Evolutionary conservation across 768 basidiomycete genomes (phyloP).

Genomic region (Coprinellus micaceus): DNA sequence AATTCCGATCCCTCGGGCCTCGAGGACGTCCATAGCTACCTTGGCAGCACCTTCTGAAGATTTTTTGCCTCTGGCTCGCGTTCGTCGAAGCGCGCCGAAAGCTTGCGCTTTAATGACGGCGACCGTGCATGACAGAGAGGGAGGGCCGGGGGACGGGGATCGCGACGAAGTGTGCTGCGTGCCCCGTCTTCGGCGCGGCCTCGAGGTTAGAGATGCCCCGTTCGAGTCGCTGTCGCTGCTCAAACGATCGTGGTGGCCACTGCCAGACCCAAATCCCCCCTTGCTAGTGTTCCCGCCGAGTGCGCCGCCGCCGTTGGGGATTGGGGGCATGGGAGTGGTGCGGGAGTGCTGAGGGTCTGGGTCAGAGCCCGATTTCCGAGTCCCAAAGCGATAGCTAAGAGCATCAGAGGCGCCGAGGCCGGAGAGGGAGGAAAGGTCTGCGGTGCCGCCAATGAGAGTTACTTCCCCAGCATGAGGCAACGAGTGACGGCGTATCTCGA

Average conservation of each 20-base stretch:
- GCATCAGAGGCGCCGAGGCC: conserved; percentile 45
- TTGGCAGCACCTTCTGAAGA: conserved; percentile 66
- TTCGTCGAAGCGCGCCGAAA: conserved; percentile 79
- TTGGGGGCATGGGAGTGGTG: conserved; percentile 21
- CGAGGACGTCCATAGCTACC: conserved; percentile 77
- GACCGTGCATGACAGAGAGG: conserved; percentile 69
- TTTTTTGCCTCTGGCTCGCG: conserved; percentile 70
- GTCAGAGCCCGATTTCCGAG: conserved; percentile 45
- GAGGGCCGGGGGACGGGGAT: conserved; percentile 43
- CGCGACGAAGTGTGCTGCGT: conserved; percentile 44
- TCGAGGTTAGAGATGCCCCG: conserved; percentile 41
- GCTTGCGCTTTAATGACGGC: conserved; percentile 91
- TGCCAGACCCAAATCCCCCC: too few species aligned
- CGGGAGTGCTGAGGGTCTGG: conserved; percentile 42
- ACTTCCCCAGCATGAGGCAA: conserved; percentile 54
- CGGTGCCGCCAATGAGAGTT: conserved; percentile 69
- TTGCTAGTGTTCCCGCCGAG: conserved; percentile 27
- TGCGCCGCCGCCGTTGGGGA: conserved; percentile 49
- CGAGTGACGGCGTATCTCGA: conserved; percentile 61
- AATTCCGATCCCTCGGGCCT: conserved; percentile 70
- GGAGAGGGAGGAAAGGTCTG: conserved; percentile 57
- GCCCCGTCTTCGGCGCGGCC: conserved; percentile 46
- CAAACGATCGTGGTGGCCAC: conserved; percentile 51
- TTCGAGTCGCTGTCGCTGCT: conserved; percentile 52
- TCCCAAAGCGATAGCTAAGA: conserved; percentile 56